Base-by-base conservation (phyloP, 805 yeast genomes). In the Spathaspora gorwiae region DNA sequence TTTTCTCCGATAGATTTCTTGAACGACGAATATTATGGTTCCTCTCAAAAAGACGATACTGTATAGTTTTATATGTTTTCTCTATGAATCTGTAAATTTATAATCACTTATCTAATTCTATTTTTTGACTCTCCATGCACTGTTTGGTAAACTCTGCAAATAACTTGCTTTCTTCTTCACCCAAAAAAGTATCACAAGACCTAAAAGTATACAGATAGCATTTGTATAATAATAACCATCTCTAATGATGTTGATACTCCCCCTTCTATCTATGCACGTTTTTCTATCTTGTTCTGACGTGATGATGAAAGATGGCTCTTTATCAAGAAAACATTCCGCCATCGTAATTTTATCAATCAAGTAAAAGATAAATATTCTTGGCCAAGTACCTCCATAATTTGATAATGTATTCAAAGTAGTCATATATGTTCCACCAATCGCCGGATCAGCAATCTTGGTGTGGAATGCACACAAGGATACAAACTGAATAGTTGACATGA, bases 341-440 rank as follows among this genome's bases (percentile, higher is more conserved):
- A 65, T 55, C 0, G 97, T 87, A 54, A 90, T 78, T 53, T 73
- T 76, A 65, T 92, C 97, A 45, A 94, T 92, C 64, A 90, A 73
- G 47, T 74, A 79, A 53, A 90, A 76, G 1, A 92, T 83, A 30
- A 94, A 70, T n/a, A 88, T 69, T 44, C 89, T 76, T 1, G 99
- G 99, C 99, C 99, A 94, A 37, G 95, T 94, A 9, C 99, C 99
- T 24, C 99, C 99, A 47, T 92, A 75, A 61, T 94, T 94, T 36
- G 95, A 81, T 40, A 94, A 72, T 0, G 99, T 94, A 64, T 94
- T 94, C 47, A 94, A 72, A 0, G 96, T 83, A 0, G 99, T 94
- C 98, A 94, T 92, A 63, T 94, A 94, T 0, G 99, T 94, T 1
- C 99, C 99, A 13, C 99, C 99, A 55, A 94, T 87, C 14, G 82